Base-by-base conservation (phyloP, 164 flowering plant species). In the Liriodendron chinense region DNA sequence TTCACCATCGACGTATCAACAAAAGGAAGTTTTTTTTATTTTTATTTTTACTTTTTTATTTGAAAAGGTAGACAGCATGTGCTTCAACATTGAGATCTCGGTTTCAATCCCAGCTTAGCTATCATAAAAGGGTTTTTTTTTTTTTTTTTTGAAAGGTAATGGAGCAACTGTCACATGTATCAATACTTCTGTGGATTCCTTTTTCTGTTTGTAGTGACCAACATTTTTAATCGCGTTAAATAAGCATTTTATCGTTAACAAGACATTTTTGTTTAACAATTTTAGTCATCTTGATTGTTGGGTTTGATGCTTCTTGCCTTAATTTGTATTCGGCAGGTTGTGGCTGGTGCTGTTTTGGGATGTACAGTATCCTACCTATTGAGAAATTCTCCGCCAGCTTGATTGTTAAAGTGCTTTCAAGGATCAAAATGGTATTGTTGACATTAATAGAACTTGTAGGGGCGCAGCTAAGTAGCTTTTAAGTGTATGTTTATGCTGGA, bases 341-440 rank as follows among this genome's bases (percentile, higher is more conserved):
- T 78, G 72, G 96, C 92, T 43, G 98, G 98, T 75, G 91, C 88
- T 23, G 49, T 88, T 48, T 73, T 92, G 77, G 97, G 97, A 72
- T 85, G 86, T 78, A 49, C 86, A 12, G 85, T 94, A 10, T 86
- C 94, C 2, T 86, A 64, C 73, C 74, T 90, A 49, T 81, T 86
- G 90, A 84, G 84, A 59, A 76, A 67, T 22, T 78, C 90, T 9
- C 26, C 24, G 7, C 75, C 74, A 8, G 24, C 26, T n/a, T 73
- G 57, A 73, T 20, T 20, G n/a, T 53, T 24, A 7, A 53, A 57
- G 61, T 53, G 59, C 59, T 53, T 53, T 16, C 83, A 85, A 66
- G 34, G 9, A 23, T 57, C 28, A 56, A 26, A 59, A 28, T 24
- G 65, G 20, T 28, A 18, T 47, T 6, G 43, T 10, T 24, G 23